Percentiles rank a stretch among this genome's conserved stretches.
These are phyloP conservation scores for Boletus pseudo-olivaceus DNA, from an alignment of 768 basidiomycete genomes.

Conservation along the genomic window DNA sequence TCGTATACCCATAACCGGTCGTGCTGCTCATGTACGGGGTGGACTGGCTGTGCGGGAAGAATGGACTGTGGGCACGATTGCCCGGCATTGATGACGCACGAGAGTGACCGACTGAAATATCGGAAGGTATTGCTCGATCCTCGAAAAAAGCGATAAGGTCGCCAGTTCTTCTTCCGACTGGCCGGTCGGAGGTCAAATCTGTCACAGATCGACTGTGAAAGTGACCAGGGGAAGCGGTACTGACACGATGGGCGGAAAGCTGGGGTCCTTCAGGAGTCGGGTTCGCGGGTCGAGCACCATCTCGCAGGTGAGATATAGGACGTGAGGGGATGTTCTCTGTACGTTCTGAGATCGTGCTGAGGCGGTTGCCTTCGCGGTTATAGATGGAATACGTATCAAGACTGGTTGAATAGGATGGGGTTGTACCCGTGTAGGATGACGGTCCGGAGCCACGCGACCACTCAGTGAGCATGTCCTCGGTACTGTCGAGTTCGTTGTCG, in stretches of 20 bases:
- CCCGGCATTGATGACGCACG: constrained; percentile 54
- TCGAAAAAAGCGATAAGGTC: constrained; percentile 78
- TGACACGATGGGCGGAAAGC: constrained; percentile 43
- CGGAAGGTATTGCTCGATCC: constrained; percentile 42
- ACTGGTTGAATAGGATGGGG: constrained; percentile 33
- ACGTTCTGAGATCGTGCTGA: constrained; percentile 77
- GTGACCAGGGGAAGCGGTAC: constrained; percentile 35
- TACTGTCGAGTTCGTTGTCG: constrained; percentile 63
- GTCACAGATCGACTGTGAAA: constrained; percentile 56
- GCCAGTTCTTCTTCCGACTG: constrained; percentile 52
- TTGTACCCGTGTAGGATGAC: constrained; percentile 31
- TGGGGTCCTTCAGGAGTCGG: constrained; percentile 45
- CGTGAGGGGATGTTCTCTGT: constrained; percentile 67
- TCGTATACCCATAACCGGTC: constrained; percentile 35
- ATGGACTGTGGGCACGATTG: constrained; percentile 28
- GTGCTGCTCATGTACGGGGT: constrained; percentile 39
- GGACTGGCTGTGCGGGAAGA: constrained; percentile 34
- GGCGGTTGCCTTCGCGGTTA: constrained; percentile 43
- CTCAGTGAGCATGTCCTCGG: constrained; percentile 61
- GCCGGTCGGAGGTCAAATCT: constrained; percentile 49
- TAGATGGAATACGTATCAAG: constrained; percentile 37
- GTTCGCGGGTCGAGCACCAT: constrained; percentile 31
- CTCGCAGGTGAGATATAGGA: constrained; percentile 46
- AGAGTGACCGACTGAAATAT: constrained; percentile 41
- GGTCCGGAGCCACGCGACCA: constrained; percentile 53